phyloP scores from a whole-genome alignment of 441 rosid species.

The Erysimum cheiri region DNA sequence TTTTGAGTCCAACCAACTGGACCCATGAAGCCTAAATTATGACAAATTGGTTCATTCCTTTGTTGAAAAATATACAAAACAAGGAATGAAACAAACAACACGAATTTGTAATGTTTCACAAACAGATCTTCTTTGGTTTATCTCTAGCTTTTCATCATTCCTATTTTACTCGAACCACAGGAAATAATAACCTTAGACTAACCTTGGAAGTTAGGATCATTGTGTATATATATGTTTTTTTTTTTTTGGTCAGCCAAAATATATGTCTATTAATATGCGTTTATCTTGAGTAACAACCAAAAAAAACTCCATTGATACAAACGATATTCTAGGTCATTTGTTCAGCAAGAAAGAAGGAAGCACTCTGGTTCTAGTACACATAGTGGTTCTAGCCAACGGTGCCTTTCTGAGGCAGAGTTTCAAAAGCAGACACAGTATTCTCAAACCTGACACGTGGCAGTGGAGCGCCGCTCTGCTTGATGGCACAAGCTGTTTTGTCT shows the following conservation, averaged over 20 bases:
- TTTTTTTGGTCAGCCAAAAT: too few relatives aligned
- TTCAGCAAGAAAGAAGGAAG: neutral
- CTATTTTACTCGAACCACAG: neutral
- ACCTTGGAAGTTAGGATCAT: neutral
- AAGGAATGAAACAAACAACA: too few relatives aligned
- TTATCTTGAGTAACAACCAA: neutral
- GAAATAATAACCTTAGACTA: neutral
- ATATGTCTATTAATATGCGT: neutral
- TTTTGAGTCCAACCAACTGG: too few relatives aligned
- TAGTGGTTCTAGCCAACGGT: constrained; percentile 42
- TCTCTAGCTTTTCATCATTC: neutral
- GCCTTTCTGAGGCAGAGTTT: constrained; percentile 95
- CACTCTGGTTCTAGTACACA: too few relatives aligned
- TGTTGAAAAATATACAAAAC: too few relatives aligned
- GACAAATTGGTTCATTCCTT: too few relatives aligned
- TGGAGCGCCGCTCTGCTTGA: constrained; percentile 98
- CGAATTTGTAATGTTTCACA: neutral
- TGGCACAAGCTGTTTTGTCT: constrained; percentile 95
- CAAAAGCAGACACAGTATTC: constrained; percentile 97
- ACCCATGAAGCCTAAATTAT: too few relatives aligned
- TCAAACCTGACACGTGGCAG: constrained; percentile 91
- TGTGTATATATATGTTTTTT: neutral
- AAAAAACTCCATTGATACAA: neutral
- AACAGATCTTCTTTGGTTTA: neutral
- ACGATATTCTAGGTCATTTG: neutral